A percentile compares a stretch with the other conserved stretches of the same genome.
Conservation (phyloP, 176 grass and related monocot species). For the Bothriochloa decipiens region DNA sequence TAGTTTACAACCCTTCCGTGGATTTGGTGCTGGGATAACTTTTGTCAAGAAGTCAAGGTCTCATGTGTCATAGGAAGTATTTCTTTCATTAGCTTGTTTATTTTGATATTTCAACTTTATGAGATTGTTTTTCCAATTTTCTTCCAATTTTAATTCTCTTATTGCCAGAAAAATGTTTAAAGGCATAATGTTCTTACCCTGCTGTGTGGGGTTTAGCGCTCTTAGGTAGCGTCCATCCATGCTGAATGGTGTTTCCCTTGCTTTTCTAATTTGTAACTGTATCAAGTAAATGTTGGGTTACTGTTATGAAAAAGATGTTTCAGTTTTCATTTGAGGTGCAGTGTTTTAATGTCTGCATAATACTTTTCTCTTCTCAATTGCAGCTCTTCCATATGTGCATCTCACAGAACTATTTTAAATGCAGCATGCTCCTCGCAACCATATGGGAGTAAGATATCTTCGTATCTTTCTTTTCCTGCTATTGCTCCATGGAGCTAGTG, state of each 20-base stretch:
- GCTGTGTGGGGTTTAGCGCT: not conserved
- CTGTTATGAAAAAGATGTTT: not conserved
- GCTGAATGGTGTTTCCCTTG: not conserved
- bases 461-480: conserved; percentile 46
- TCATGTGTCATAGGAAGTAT: not conserved
- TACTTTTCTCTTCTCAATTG: not conserved
- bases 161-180: not conserved
- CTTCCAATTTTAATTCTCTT: conserved; percentile 4
- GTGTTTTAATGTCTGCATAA: not conserved
- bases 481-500: conserved; percentile 54
- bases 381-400: not conserved
- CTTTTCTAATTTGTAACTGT: conserved; percentile 35
- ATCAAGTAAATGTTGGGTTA: not conserved
- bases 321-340: conserved; percentile 10
- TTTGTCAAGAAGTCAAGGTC: not conserved
- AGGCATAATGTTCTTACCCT: not conserved
- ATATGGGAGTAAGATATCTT: conserved; percentile 56
- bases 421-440: conserved; percentile 51
- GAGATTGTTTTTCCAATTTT: not conserved
- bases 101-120: not conserved
- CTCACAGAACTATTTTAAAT: conserved; percentile 5
- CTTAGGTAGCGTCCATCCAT: not conserved
- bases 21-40: not conserved
- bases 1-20: not conserved
- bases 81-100: not conserved